phyloP scores from a whole-genome alignment of 371 early-diverging fungal species.

The Mucor saturninus region DNA sequence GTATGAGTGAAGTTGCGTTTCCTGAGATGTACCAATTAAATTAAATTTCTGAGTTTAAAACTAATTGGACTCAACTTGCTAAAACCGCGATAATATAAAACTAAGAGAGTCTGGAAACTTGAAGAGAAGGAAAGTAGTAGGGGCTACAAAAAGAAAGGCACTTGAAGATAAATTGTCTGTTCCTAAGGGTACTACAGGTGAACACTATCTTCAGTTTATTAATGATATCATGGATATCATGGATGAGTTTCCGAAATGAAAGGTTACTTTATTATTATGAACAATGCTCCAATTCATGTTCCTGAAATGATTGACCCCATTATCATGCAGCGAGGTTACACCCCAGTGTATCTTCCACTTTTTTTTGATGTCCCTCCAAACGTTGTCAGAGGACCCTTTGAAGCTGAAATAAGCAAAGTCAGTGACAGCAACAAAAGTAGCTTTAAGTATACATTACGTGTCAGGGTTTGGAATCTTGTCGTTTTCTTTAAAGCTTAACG shows the following conservation, averaged over 20 bases:
- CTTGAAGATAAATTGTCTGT: conserved; percentile 20
- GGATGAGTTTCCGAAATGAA: conserved; percentile 2
- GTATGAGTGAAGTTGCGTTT: too few relatives aligned
- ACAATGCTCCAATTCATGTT: conserved; percentile 5
- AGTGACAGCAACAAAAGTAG: too few relatives aligned
- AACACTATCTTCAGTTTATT: conserved; percentile 16
- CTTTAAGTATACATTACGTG: too few relatives aligned
- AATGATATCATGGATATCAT: conserved; percentile 4
- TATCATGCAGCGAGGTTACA: background rate
- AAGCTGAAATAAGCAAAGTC: too few relatives aligned
- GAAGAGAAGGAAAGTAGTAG: conserved; percentile 22
- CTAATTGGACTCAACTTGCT: too few relatives aligned
- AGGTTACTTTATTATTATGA: conserved; percentile 4
- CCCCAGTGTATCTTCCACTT: conserved; percentile 9
- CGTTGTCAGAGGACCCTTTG: too few relatives aligned
- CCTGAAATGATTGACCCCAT: conserved; percentile 4
- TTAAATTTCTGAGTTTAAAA: too few relatives aligned
- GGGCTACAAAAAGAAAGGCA: conserved; percentile 22
- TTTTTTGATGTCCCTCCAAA: too few relatives aligned
- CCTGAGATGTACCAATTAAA: too few relatives aligned
- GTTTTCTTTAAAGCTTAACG: too few relatives aligned
- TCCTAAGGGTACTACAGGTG: conserved; percentile 20
- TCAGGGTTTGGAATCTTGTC: too few relatives aligned
- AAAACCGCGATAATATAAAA: conserved; percentile 14
- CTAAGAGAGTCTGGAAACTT: conserved; percentile 23